Evolutionary conservation across 495 filamentous ascomycete species (phyloP).

Genomic region (Aspergillus avenaceus): DNA sequence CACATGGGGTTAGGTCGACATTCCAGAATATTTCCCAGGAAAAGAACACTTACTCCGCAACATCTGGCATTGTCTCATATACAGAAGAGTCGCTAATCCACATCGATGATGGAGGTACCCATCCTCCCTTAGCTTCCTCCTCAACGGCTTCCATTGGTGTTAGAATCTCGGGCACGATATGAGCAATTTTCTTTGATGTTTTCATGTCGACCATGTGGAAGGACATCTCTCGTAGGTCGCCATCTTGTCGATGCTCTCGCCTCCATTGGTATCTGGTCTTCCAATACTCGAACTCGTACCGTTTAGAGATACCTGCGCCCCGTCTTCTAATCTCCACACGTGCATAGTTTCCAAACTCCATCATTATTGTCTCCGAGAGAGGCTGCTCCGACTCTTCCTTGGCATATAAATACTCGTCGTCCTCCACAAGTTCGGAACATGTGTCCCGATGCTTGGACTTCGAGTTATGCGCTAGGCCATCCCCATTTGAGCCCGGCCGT

Average conservation of each 20-base stretch:
- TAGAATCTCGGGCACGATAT: conserved; percentile 78
- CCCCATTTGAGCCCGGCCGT: conserved; percentile 49
- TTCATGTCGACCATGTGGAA: conserved; percentile 74
- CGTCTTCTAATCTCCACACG: conserved; percentile 78
- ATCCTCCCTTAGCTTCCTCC: conserved; percentile 77
- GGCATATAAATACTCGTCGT: conserved; percentile 24
- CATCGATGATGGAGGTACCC: conserved; percentile 87
- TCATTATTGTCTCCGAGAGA: conserved; percentile 68
- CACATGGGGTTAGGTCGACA: conserved; percentile 22
- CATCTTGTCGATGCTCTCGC: conserved; percentile 60
- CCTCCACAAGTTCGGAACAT: conserved; percentile 55
- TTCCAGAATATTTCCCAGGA: neutral
- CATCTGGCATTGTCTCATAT: conserved; percentile 65
- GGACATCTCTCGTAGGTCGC: conserved; percentile 57
- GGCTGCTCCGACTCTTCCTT: conserved; percentile 21
- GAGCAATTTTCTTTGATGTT: conserved; percentile 62
- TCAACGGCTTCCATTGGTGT: conserved; percentile 64
- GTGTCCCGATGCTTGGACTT: conserved; percentile 48
- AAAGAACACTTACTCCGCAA: conserved; percentile 80
- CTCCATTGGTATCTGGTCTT: conserved; percentile 82
- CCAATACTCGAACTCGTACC: conserved; percentile 93
- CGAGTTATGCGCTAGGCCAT: conserved; percentile 10
- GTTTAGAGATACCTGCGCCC: conserved; percentile 65
- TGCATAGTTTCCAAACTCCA: conserved; percentile 98
- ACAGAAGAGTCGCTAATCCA: conserved; percentile 74